Conservation (phyloP, 768 basidiomycete species). For the Melanogaster broomeanus region DNA sequence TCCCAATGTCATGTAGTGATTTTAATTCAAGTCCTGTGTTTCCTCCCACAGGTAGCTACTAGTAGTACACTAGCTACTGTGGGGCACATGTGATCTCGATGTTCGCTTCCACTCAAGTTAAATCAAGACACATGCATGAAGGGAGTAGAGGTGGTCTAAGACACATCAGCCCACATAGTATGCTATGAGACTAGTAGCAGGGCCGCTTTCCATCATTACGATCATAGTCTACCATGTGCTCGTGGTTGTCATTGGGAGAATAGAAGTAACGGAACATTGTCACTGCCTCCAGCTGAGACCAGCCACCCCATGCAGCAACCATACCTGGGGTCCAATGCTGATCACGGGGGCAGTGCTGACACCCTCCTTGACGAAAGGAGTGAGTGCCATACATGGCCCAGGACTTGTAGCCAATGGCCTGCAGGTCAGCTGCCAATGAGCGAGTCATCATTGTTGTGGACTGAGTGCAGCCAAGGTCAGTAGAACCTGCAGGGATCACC, state of each 20-base stretch:
- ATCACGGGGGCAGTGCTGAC: slow-evolving; percentile 16
- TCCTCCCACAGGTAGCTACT: too few relatives aligned
- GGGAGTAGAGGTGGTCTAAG: too few relatives aligned
- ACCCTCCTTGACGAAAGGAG: slow-evolving; percentile 21
- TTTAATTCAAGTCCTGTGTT: too few relatives aligned
- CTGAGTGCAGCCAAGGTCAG: neutral
- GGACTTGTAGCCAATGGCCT: neutral
- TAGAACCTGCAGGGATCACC: neutral
- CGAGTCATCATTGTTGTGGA: neutral
- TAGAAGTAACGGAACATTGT: slow-evolving; percentile 20
- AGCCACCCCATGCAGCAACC: slow-evolving; percentile 23
- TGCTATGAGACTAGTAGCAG: too few relatives aligned
- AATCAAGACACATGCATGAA: too few relatives aligned
- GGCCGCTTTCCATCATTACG: slow-evolving; percentile 10
- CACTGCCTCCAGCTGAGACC: slow-evolving; percentile 22
- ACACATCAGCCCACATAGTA: too few relatives aligned
- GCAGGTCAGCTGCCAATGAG: neutral
- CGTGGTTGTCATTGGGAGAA: slow-evolving; percentile 20
- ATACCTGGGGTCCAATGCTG: slow-evolving; percentile 11
- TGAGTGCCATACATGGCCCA: slow-evolving; percentile 20
- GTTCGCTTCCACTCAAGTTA: too few relatives aligned
- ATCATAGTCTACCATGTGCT: slow-evolving; percentile 16
- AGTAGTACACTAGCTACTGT: too few relatives aligned
- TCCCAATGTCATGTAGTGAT: too few relatives aligned
- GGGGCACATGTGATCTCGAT: too few relatives aligned